Conservation (phyloP, 1,284 basidiomycete genomes). For the Ganoderma resinaceum region DNA sequence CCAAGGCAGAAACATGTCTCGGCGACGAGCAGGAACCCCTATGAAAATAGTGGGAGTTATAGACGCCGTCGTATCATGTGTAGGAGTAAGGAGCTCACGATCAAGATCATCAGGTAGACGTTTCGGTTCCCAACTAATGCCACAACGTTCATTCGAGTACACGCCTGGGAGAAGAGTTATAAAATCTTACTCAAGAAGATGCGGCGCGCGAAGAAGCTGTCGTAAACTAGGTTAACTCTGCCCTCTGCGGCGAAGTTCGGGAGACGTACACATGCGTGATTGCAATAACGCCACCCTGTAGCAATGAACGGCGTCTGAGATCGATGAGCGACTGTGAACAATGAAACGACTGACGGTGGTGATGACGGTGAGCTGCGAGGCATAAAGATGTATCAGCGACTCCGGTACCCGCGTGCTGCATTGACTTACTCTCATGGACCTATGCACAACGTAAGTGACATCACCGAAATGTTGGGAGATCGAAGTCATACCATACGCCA, state of each 20-base stretch:
- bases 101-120: constrained; percentile 9
- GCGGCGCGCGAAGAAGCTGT: background rate
- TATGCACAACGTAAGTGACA: background rate
- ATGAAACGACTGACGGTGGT: background rate
- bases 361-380: background rate
- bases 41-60: background rate
- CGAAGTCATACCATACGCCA: background rate
- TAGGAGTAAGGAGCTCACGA: constrained; percentile 5
- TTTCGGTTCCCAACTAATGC: background rate
- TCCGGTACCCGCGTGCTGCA: background rate
- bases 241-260: background rate
- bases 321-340: background rate
- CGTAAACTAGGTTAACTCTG: background rate
- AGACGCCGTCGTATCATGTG: too few species aligned
- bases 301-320: background rate
- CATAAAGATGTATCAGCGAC: background rate
- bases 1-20: constrained; percentile 14
- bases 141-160: background rate
- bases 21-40: background rate
- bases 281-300: background rate
- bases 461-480: background rate
- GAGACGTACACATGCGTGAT: background rate
- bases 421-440: background rate
- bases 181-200: background rate
- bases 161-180: background rate